A percentile compares a stretch with the other conserved stretches of the same genome.
These are phyloP conservation scores for Potentilla sterilis DNA, from an alignment of 306 rosid genomes.

Conservation along the genomic window DNA sequence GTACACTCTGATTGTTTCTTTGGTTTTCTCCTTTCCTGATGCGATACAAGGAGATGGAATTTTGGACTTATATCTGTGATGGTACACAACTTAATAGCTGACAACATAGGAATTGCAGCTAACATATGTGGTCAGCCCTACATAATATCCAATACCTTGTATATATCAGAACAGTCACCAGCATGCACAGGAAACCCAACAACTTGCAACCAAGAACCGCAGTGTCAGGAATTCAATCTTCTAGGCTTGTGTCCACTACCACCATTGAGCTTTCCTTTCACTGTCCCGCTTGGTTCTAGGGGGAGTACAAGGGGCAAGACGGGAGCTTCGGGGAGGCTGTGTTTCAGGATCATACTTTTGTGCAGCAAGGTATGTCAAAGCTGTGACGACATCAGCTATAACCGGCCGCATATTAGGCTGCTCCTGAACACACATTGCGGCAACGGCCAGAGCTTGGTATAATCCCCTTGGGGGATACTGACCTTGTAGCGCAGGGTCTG, in stretches of 20 bases:
- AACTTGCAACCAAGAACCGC: conserved; percentile 5
- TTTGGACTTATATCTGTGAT: conserved; percentile 17
- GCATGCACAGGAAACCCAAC: conserved; percentile 1
- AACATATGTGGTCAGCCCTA: conserved; percentile 13
- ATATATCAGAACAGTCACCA: conserved; percentile 5
- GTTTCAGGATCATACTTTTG: conserved; percentile 58
- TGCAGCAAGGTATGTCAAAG: conserved; percentile 78
- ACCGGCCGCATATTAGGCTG: conserved; percentile 85
- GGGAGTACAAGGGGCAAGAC: conserved; percentile 55
- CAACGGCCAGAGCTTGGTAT: conserved; percentile 84
- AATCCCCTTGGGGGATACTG: conserved; percentile 84
- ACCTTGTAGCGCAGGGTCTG: conserved; percentile 80
- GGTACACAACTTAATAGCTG: conserved; percentile 3
- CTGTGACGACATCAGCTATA: conserved; percentile 91
- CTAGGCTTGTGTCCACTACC: conserved; percentile 34
- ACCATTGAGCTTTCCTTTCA: conserved; percentile 38
- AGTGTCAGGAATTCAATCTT: conserved; percentile 19
- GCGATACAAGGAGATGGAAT: conserved; percentile 15
- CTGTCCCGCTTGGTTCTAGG: conserved; percentile 57
- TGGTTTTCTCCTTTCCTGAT: background rate
- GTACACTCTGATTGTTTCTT: background rate
- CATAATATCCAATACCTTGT: background rate
- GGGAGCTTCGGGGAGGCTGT: conserved; percentile 51
- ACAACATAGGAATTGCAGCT: background rate
- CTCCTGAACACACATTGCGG: conserved; percentile 91